phyloP scores from a whole-genome alignment of 116 monocot species.

The Papilionanthe hybrid region DNA sequence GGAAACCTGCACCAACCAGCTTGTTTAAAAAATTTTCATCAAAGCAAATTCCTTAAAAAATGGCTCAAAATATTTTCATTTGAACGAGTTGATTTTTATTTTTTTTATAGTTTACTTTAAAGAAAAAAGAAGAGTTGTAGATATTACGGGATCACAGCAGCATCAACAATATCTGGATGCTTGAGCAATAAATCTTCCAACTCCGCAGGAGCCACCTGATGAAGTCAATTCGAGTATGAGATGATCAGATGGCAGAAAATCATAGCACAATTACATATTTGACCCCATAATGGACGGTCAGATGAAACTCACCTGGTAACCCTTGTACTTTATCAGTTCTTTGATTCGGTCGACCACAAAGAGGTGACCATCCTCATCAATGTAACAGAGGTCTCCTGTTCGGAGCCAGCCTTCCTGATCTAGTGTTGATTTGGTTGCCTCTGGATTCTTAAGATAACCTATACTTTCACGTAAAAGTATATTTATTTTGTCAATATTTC shows the following conservation, averaged over 20 bases:
- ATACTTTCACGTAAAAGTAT: neutral
- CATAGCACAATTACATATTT: neutral
- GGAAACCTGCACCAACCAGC: no score
- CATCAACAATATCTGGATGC: slow-evolving; percentile 61
- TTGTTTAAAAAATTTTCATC: no score
- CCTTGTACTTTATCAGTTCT: slow-evolving; percentile 95
- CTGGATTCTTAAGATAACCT: slow-evolving; percentile 73
- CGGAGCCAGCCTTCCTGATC: slow-evolving; percentile 69
- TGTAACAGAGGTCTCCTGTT: slow-evolving; percentile 90
- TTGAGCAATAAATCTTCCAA: slow-evolving; percentile 69
- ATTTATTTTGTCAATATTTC: no score
- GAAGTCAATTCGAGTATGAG: neutral
- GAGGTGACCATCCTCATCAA: slow-evolving; percentile 78
- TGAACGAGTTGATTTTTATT: no score
- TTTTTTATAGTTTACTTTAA: no score
- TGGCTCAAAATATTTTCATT: no score
- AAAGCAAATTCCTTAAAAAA: no score
- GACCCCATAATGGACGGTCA: neutral
- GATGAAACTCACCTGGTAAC: slow-evolving; percentile 52
- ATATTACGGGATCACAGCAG: slow-evolving; percentile 79
- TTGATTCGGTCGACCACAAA: slow-evolving; percentile 91
- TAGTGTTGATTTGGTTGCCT: slow-evolving; percentile 64
- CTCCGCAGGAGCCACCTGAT: slow-evolving; percentile 83
- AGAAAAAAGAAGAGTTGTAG: no score
- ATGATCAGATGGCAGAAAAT: neutral